A percentile compares a stretch with the other conserved stretches of the same genome.
These are phyloP conservation scores for Amylocystis lapponica DNA, from an alignment of 768 basidiomycete species.

Conservation along the genomic window DNA sequence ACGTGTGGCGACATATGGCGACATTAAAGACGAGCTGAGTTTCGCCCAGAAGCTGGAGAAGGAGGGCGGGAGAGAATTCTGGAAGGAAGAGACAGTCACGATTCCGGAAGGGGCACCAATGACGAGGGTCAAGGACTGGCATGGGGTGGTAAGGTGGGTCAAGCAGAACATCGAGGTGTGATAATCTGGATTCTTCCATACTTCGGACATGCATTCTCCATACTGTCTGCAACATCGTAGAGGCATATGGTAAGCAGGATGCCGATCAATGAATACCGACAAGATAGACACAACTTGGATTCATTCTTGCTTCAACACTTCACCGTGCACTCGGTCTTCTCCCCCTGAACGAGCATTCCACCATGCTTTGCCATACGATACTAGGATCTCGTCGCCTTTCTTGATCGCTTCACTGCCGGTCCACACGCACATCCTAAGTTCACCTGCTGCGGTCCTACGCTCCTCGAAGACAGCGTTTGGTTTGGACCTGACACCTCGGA, in stretches of 20 bases:
- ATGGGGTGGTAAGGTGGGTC: slow-evolving; percentile 47
- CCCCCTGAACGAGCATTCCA: slow-evolving; percentile 71
- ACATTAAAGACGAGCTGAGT: slow-evolving; percentile 45
- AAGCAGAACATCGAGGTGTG: slow-evolving; percentile 15
- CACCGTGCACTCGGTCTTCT: too few species aligned
- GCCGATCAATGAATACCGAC: too few species aligned
- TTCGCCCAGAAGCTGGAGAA: slow-evolving; percentile 45
- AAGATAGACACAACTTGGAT: too few species aligned
- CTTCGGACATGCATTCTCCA: too few species aligned
- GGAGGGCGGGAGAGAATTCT: slow-evolving; percentile 47
- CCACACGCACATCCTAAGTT: slow-evolving; percentile 76
- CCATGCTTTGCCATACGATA: slow-evolving; percentile 87
- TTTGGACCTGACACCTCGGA: slow-evolving; percentile 62
- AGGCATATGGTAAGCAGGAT: too few species aligned
- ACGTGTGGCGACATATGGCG: slow-evolving; percentile 41
- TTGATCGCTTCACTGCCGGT: slow-evolving; percentile 50
- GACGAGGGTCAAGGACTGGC: slow-evolving; percentile 58
- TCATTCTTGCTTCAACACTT: too few species aligned
- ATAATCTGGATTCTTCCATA: too few species aligned
- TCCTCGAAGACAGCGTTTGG: slow-evolving; percentile 74
- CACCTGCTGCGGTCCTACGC: slow-evolving; percentile 44
- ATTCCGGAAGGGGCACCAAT: slow-evolving; percentile 46
- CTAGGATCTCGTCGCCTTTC: slow-evolving; percentile 81
- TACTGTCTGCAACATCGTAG: too few species aligned
- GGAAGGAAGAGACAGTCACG: slow-evolving; percentile 45